A percentile compares a stretch with the other conserved stretches of the same genome.
These are phyloP conservation scores for Pisolithus thermaeus DNA, from an alignment of 1,284 basidiomycete species.

Conservation along the genomic window DNA sequence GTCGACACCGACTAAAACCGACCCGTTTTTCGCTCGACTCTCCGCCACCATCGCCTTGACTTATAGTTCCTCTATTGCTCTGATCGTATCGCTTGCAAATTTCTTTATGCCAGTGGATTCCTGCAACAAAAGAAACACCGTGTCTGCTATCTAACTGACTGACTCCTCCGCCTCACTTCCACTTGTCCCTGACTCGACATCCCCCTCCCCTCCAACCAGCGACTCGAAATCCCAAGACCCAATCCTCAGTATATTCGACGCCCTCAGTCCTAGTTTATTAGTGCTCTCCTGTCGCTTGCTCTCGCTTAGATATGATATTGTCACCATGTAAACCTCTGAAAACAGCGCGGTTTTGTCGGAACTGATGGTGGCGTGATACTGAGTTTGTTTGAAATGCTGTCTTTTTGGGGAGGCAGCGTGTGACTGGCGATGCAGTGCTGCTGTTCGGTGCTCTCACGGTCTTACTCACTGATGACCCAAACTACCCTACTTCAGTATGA, in stretches of 20 bases:
- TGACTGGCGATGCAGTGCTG: background rate
- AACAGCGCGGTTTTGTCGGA: background rate
- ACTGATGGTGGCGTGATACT: background rate
- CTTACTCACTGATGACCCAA: constrained; percentile 43
- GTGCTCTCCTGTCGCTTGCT: constrained; percentile 17
- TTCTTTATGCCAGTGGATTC: constrained; percentile 12
- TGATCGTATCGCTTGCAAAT: constrained; percentile 17
- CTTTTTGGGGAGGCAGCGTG: no score
- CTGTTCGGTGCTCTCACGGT: background rate
- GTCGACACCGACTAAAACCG: constrained; percentile 59
- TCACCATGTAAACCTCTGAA: background rate
- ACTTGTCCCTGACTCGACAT: constrained; percentile 11
- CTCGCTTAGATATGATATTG: background rate
- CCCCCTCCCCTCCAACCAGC: constrained; percentile 4
- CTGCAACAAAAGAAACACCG: constrained; percentile 18
- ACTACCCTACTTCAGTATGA: constrained; percentile 67
- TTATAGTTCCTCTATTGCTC: constrained; percentile 31
- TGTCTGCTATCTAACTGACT: constrained; percentile 17
- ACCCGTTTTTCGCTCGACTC: background rate
- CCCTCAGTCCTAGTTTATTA: constrained; percentile 10
- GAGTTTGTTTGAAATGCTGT: background rate
- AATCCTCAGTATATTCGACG: constrained; percentile 9
- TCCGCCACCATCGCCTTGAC: constrained; percentile 15
- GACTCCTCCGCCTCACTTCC: constrained; percentile 4
- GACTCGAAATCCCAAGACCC: constrained; percentile 14